A percentile compares a stretch with the other conserved stretches of the same genome.
These are phyloP conservation scores for Penicillium verhagenii DNA, from an alignment of 495 filamentous ascomycete species.

Conservation along the genomic window DNA sequence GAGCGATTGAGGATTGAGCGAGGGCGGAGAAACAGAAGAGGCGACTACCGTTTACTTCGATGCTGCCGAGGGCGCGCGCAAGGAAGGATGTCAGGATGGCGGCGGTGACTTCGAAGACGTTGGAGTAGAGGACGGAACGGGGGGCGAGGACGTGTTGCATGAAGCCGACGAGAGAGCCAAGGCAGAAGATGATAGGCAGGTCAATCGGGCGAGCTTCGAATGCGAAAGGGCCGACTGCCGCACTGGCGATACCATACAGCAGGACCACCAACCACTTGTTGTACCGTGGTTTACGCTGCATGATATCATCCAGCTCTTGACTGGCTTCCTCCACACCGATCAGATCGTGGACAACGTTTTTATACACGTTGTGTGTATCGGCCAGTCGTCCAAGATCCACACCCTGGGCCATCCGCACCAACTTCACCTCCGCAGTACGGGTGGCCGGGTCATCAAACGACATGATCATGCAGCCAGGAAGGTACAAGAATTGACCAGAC, in stretches of 20 bases:
- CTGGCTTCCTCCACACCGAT: constrained; percentile 86
- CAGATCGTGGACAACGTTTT: constrained; percentile 85
- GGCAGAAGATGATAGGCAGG: constrained; percentile 80
- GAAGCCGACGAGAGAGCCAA: constrained; percentile 78
- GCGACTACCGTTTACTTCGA: constrained; percentile 38
- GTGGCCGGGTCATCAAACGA: constrained; percentile 88
- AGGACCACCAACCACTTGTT: constrained; percentile 70
- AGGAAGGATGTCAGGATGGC: constrained; percentile 85
- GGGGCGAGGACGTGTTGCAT: constrained; percentile 81
- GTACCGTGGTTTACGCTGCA: constrained; percentile 62
- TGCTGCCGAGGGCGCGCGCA: constrained; percentile 80
- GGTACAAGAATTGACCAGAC: constrained; percentile 86
- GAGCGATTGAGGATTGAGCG: constrained; percentile 84
- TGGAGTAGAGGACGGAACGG: constrained; percentile 70
- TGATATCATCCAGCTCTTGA: constrained; percentile 65
- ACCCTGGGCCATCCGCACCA: constrained; percentile 74
- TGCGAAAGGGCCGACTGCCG: constrained; percentile 77
- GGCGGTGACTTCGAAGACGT: constrained; percentile 88
- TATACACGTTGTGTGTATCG: constrained; percentile 88
- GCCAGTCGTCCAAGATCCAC: constrained; percentile 82
- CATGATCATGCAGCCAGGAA: constrained; percentile 94
- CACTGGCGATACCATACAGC: constrained; percentile 80
- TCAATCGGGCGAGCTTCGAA: constrained; percentile 85
- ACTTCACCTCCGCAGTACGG: constrained; percentile 89
- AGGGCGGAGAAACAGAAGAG: constrained; percentile 90